These are phyloP conservation scores for Hericium alpestre DNA, from an alignment of 768 basidiomycete species.

Conservation along the genomic window DNA sequence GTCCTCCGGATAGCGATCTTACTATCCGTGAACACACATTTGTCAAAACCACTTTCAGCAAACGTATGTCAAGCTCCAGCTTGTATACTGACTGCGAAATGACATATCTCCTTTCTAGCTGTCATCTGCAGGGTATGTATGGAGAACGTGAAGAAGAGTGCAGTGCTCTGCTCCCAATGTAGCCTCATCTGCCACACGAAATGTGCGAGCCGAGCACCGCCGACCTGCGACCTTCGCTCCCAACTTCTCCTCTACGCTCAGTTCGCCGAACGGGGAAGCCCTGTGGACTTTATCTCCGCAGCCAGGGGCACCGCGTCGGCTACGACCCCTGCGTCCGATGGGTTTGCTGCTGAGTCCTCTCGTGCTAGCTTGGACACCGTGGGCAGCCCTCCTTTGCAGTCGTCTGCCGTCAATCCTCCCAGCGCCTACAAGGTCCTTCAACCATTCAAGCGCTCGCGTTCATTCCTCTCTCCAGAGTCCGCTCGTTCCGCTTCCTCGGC, in stretches of 20 bases:
- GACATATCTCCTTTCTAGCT: conserved; percentile 33
- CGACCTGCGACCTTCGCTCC: conserved; percentile 72
- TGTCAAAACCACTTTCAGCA: conserved; percentile 87
- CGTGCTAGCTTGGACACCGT: conserved; percentile 7
- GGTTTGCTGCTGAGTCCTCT: conserved; percentile 7
- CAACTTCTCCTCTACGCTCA: conserved; percentile 72
- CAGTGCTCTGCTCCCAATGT: conserved; percentile 81
- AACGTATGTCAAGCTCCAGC: conserved; percentile 40
- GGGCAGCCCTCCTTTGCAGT: background rate
- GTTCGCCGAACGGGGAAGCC: conserved; percentile 60
- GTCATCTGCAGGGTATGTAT: conserved; percentile 82
- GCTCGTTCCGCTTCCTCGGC: conserved; percentile 12
- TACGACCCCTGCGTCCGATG: conserved; percentile 3
- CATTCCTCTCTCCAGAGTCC: conserved; percentile 6
- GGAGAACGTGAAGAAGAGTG: conserved; percentile 70
- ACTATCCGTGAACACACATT: conserved; percentile 70
- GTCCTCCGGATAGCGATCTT: conserved; percentile 33
- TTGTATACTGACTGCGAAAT: conserved; percentile 3
- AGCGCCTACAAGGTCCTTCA: conserved; percentile 19
- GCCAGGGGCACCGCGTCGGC: conserved; percentile 25
- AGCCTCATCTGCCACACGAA: conserved; percentile 80
- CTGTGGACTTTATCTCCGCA: conserved; percentile 45
- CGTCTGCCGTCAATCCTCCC: conserved; percentile 9
- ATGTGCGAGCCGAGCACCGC: conserved; percentile 62
- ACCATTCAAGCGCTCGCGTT: conserved; percentile 12